These are phyloP conservation scores for Ceratocystis cubensis DNA, from an alignment of 2,329 filamentous ascomycete genomes.

Conservation along the genomic window DNA sequence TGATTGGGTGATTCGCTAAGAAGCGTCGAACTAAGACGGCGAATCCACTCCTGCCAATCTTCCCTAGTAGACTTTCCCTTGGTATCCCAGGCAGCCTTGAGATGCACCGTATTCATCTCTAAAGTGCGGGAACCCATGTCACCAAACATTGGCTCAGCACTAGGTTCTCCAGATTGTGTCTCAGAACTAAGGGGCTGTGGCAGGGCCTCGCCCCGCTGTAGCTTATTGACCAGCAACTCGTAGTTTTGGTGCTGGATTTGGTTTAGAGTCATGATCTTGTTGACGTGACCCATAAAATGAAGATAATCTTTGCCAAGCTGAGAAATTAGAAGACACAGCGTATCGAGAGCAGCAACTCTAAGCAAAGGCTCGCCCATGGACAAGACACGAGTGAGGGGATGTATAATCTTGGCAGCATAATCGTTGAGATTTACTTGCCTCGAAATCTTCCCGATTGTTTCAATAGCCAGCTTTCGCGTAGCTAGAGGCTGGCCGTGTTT, in stretches of 20 bases:
- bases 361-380: conserved; percentile 59
- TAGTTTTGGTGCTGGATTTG: conserved; percentile 86
- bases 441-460: conserved; percentile 86
- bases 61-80: conserved; percentile 94
- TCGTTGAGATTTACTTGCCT: conserved; percentile 95
- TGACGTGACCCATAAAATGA: conserved; percentile 86
- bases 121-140: conserved; percentile 88
- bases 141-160: conserved; percentile 67
- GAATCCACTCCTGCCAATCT: conserved; percentile 99
- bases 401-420: conserved; percentile 91
- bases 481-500: conserved; percentile 68
- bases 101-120: conserved; percentile 91
- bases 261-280: conserved; percentile 67
- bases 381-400: conserved; percentile 76
- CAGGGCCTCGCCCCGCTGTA: conserved; percentile 89
- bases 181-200: conserved; percentile 88
- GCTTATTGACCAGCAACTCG: conserved; percentile 77
- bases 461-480: conserved; percentile 78
- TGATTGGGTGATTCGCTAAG: conserved; percentile 94
- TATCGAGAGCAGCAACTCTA: conserved; percentile 76
- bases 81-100: conserved; percentile 95
- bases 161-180: conserved; percentile 52
- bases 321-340: conserved; percentile 86
- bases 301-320: conserved; percentile 92
- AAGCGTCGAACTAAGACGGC: conserved; percentile 87